These are phyloP conservation scores for Pythium scleroteichum DNA, from an alignment of 352 stramenopile species.

Conservation along the genomic window DNA sequence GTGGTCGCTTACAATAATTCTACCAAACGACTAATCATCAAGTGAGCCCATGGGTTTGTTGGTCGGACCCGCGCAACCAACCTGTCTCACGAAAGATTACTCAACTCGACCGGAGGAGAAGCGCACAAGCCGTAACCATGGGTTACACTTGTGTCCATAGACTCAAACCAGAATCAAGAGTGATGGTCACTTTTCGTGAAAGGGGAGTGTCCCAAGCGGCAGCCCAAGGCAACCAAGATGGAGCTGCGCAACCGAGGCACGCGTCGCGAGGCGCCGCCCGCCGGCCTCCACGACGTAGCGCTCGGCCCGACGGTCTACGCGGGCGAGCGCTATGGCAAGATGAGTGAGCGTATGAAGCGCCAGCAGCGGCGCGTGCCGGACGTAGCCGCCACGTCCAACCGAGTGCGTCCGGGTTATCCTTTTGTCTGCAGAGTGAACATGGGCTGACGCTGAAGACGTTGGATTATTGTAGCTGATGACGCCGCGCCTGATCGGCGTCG, in stretches of 20 bases:
- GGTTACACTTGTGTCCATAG: background rate
- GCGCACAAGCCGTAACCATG: no score
- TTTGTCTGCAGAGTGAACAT: background rate
- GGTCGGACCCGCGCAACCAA: background rate
- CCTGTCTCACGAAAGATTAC: conserved; percentile 11
- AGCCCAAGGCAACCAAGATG: conserved; percentile 31
- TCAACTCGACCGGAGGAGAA: conserved; percentile 1
- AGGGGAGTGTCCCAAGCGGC: background rate
- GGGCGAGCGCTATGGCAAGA: conserved; percentile 82
- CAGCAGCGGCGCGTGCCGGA: conserved; percentile 53
- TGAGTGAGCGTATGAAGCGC: conserved; percentile 81
- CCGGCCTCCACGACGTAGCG: conserved; percentile 42
- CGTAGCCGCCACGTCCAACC: conserved; percentile 35
- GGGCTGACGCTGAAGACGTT: background rate
- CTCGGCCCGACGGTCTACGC: conserved; percentile 81
- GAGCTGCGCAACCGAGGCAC: conserved; percentile 58
- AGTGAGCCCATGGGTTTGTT: background rate
- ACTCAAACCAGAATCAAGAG: conserved; percentile 13
- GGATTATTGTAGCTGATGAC: conserved; percentile 51
- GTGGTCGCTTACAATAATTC: background rate
- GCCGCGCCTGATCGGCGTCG: conserved; percentile 60
- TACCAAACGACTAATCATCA: background rate
- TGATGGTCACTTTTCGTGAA: conserved; percentile 13
- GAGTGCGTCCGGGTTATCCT: conserved; percentile 31
- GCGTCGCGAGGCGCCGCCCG: conserved; percentile 34